Conservation (phyloP, 306 rosid species). For the Inga laurina region DNA sequence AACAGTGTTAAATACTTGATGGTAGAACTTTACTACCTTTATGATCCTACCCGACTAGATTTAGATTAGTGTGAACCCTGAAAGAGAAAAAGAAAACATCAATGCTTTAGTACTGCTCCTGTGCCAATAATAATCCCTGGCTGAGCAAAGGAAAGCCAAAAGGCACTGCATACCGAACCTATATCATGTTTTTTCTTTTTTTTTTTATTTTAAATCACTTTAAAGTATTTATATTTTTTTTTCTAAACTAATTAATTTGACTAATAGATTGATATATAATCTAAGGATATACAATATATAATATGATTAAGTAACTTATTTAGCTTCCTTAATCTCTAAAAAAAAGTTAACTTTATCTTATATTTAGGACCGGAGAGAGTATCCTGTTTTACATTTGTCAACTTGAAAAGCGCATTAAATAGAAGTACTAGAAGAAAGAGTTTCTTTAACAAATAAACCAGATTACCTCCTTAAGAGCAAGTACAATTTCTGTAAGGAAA, state of each 20-base stretch:
- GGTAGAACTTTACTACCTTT: too few species aligned
- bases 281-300: too few species aligned
- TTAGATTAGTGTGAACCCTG: neutral
- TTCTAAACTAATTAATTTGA: too few species aligned
- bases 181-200: too few species aligned
- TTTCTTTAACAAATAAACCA: constrained; percentile 4
- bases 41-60: accelerated
- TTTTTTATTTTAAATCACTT: too few species aligned
- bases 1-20: too few species aligned
- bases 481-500: constrained; percentile 86
- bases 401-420: neutral
- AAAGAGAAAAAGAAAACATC: neutral
- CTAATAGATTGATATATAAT: too few species aligned
- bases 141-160: neutral
- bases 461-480: constrained; percentile 92
- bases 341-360: too few species aligned
- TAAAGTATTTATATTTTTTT: too few species aligned
- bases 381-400: neutral
- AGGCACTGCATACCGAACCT: neutral
- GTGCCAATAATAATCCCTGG: neutral
- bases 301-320: too few species aligned
- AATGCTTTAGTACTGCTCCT: neutral
- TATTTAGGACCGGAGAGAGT: too few species aligned
- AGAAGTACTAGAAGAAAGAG: neutral
- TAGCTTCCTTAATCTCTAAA: too few species aligned